Conservation (phyloP, 2,329 filamentous ascomycete species). For the Exophiala lecanii-corni region DNA sequence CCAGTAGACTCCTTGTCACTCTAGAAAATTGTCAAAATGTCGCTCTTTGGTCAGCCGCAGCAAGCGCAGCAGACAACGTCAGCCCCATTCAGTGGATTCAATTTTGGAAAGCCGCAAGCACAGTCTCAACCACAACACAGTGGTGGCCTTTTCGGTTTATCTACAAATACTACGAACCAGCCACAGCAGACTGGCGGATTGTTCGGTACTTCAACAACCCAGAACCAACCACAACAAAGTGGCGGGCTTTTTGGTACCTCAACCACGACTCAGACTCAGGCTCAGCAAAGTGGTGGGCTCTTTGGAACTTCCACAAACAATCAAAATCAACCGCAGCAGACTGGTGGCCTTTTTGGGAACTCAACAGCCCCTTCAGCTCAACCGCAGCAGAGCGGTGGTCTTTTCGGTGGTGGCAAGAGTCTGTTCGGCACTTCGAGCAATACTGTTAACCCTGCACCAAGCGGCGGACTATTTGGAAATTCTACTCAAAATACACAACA, state of each 20-base stretch:
- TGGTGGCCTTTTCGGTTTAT: slow-evolving; percentile 27
- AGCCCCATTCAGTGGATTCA: slow-evolving; percentile 10
- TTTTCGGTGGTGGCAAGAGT: not conserved
- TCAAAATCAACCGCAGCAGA: slow-evolving; percentile 25
- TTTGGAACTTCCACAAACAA: slow-evolving; percentile 25
- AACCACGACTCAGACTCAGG: not conserved
- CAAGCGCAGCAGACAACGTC: slow-evolving; percentile 14
- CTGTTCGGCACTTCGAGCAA: slow-evolving; percentile 20
- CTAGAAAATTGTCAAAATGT: no score
- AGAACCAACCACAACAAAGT: slow-evolving; percentile 29
- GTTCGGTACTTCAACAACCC: slow-evolving; percentile 27
- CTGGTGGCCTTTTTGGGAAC: slow-evolving; percentile 35
- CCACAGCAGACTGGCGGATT: slow-evolving; percentile 31
- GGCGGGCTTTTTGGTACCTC: slow-evolving; percentile 29
- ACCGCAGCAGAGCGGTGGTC: not conserved
- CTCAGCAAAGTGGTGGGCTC: slow-evolving; percentile 18
- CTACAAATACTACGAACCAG: slow-evolving; percentile 12
- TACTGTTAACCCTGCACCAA: slow-evolving; percentile 29
- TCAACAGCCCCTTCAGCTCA: not conserved
- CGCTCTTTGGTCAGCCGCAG: slow-evolving; percentile 17
- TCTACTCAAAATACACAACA: slow-evolving; percentile 28
- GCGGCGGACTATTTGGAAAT: slow-evolving; percentile 26
- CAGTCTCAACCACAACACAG: slow-evolving; percentile 22
- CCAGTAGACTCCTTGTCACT: no score
- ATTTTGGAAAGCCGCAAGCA: slow-evolving; percentile 16